Percentiles rank a stretch among this genome's conserved stretches.
Evolutionary conservation across 2,329 filamentous ascomycete genomes (phyloP).

Genomic region (Metarhizium anisopliae): DNA sequence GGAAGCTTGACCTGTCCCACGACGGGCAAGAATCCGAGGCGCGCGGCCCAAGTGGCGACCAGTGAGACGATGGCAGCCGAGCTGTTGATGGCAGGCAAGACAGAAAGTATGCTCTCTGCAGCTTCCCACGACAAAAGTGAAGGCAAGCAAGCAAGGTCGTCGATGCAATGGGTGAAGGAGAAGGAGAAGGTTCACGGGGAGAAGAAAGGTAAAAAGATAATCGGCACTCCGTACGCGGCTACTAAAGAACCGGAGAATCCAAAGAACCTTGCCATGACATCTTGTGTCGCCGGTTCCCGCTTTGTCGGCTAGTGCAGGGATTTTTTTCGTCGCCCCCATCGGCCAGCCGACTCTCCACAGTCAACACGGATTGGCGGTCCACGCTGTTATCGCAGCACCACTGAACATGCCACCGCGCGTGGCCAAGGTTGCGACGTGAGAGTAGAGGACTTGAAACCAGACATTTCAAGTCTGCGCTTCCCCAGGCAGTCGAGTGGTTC

Average conservation of each 20-base stretch:
- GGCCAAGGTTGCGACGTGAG: too few species aligned
- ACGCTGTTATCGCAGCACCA: background rate
- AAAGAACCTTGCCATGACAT: background rate
- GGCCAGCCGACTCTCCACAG: background rate
- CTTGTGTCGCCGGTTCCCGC: slow-evolving; percentile 1
- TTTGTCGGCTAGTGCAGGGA: slow-evolving; percentile 6
- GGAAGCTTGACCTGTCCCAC: background rate
- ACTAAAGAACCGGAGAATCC: background rate
- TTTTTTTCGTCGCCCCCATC: background rate
- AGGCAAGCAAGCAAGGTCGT: background rate
- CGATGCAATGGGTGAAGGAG: background rate
- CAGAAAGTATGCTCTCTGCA: background rate
- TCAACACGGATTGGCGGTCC: background rate
- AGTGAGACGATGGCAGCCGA: background rate
- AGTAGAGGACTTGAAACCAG: too few species aligned
- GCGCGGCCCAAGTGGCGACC: too few species aligned
- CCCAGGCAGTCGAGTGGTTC: too few species aligned
- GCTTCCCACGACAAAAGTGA: background rate
- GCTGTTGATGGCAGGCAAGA: background rate
- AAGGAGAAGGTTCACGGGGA: background rate
- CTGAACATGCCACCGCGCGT: too few species aligned
- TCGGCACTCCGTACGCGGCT: background rate
- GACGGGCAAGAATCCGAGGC: background rate
- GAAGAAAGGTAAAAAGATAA: background rate
- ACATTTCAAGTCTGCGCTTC: too few species aligned